Evolutionary conservation across 2,329 filamentous ascomycete species (phyloP), one percentile per base, ranked within the genome.

Genomic region (Fusarium protoensiforme): DNA sequence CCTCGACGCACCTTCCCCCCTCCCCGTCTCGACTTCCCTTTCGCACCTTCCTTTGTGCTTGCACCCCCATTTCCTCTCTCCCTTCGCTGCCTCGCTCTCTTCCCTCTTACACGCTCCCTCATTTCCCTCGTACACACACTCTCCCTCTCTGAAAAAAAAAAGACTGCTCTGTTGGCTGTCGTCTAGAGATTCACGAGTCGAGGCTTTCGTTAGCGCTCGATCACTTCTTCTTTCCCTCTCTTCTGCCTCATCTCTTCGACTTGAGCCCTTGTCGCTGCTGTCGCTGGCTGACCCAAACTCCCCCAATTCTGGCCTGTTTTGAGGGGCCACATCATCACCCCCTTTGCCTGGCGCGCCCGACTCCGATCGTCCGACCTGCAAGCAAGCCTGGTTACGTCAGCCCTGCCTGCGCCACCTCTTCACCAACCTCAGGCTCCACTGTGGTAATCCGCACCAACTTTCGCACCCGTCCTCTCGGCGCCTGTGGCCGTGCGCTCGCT

Each of bases 131-230:
- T 71, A 68, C 73, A 75, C 74, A 74, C 69, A 73, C 69, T 71
- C 73, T 75, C 72, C 65, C 71, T 64, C 66, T 75, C 68, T 51
- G 24, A 29, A 71, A 61, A 71, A 67, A 61, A 71, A 67, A 74
- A 64, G 61, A 72, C 54, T 71, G 68, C 46, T 74, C 63, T 74
- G 54, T 72, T 63, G 57, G 54, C 68, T 72, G 60, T 70, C 68
- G 64, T 60, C 67, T 73, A 72, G 68, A 72, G 67, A 71, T 57
- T 22, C 74, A 68, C 76, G 68, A 68, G 67, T 83, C 82, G 83
- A 84, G 83, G 81, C 83, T 84, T 84, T 88, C 70, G 81, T 80
- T 88, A 87, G 86, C 83, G 81, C 83, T 88, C 85, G 85, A 80
- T 79, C 74, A 68, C 65, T 65, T 74, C 59, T 64, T 68, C 67